A percentile compares a stretch with the other conserved stretches of the same genome.
phyloP scores from a whole-genome alignment of 805 yeast species.

The Candida mattraensis region DNA sequence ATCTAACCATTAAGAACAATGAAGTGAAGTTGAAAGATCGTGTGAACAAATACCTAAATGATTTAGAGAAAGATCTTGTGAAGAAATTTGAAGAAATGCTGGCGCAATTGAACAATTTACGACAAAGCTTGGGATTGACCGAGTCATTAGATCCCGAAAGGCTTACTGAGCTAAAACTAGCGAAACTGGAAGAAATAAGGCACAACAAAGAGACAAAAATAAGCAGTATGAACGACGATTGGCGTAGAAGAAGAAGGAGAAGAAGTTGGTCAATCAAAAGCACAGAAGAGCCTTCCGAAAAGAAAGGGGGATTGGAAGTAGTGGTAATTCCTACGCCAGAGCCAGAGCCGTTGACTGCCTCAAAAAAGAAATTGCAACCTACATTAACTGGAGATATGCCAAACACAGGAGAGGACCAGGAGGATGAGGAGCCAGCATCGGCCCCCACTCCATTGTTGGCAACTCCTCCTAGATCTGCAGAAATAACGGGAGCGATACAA shows the following conservation, averaged over 20 bases:
- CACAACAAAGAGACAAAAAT: slow-evolving; percentile 6
- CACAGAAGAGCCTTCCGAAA: slow-evolving; percentile 2
- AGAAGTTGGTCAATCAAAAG: slow-evolving; percentile 7
- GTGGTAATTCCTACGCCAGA: slow-evolving; percentile 15
- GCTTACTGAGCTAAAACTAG: slow-evolving; percentile 9
- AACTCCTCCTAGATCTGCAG: slow-evolving; percentile 15
- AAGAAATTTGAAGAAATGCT: slow-evolving; percentile 14
- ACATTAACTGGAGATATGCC: not conserved
- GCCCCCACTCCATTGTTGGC: slow-evolving; percentile 11
- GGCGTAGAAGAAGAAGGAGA: slow-evolving; percentile 5
- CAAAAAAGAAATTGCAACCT: slow-evolving; percentile 3
- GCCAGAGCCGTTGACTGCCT: slow-evolving; percentile 9
- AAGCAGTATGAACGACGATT: not conserved
- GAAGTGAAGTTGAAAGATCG: slow-evolving; percentile 19
- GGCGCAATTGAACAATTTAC: slow-evolving; percentile 10
- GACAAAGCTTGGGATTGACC: slow-evolving; percentile 11
- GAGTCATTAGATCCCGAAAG: slow-evolving; percentile 1
- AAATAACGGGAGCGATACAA: slow-evolving; percentile 10
- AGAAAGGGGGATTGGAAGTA: slow-evolving; percentile 7
- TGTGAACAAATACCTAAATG: slow-evolving; percentile 7
- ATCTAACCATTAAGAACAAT: slow-evolving; percentile 26
- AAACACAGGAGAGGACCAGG: not conserved
- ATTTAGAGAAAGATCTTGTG: slow-evolving; percentile 13
- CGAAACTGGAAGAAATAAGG: slow-evolving; percentile 12
- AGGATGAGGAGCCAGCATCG: slow-evolving; percentile 1